Conservation (phyloP, 371 early-diverging fungal species). For the Thermomucor indicae-seudaticae region DNA sequence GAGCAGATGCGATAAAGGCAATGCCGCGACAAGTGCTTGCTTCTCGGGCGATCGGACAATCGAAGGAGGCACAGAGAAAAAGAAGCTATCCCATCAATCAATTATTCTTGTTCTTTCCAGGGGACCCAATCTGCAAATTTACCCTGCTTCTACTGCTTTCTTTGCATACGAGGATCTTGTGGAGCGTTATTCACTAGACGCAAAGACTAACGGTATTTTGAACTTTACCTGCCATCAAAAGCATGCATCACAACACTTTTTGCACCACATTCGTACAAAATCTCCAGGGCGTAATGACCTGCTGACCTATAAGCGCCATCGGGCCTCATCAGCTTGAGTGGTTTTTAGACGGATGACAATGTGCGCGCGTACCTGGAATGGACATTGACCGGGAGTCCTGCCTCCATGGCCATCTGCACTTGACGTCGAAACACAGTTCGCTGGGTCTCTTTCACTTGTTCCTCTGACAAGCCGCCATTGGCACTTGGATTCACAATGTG, state of each 20-base stretch:
- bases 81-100: conserved; percentile 15
- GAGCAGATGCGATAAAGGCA: conserved; percentile 53
- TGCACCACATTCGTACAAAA: conserved; percentile 49
- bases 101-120: background rate
- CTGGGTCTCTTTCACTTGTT: conserved; percentile 49
- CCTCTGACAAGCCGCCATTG: conserved; percentile 20
- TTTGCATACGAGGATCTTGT: conserved; percentile 44
- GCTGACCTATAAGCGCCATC: conserved; percentile 54
- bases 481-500: conserved; percentile 42
- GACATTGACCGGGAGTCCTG: conserved; percentile 58
- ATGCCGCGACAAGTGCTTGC: conserved; percentile 40
- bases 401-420: conserved; percentile 44
- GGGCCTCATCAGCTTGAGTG: background rate
- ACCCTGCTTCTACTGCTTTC: conserved; percentile 38
- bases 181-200: too few relatives aligned
- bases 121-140: background rate
- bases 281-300: conserved; percentile 62
- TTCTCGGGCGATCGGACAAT: conserved; percentile 46
- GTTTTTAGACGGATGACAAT: background rate
- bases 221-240: conserved; percentile 62
- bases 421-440: conserved; percentile 52
- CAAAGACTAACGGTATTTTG: too few relatives aligned
- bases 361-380: conserved; percentile 46
- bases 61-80: conserved; percentile 60
- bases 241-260: conserved; percentile 61